Conservation (phyloP, 2,329 filamentous ascomycete species). For the Coniochaeta sp. region DNA sequence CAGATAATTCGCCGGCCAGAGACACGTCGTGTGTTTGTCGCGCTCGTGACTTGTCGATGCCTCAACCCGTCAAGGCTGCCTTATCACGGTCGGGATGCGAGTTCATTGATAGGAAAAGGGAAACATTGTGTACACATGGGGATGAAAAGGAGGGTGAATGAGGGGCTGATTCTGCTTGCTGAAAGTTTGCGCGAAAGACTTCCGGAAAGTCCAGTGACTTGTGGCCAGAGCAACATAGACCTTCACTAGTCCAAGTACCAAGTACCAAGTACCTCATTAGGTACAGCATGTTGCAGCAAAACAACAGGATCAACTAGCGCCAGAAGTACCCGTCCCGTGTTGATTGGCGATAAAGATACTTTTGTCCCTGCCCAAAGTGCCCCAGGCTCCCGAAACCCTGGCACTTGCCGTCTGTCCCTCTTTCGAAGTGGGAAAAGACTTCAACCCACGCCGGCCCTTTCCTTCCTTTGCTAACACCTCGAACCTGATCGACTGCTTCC, state of each 20-base stretch:
- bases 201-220: not conserved
- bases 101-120: not conserved
- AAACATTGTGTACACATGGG: not conserved
- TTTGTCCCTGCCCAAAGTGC: not conserved
- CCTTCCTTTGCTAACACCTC: not conserved
- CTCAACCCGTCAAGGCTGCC: not conserved
- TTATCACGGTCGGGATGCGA: not conserved
- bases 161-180: not conserved
- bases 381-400: not conserved
- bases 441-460: conserved; percentile 1
- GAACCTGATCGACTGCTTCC: conserved; percentile 2
- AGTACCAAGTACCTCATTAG: not conserved
- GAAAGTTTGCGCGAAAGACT: not conserved
- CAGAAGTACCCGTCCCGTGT: not conserved
- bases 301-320: not conserved
- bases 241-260: not conserved
- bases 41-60: not conserved
- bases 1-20: not conserved
- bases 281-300: not conserved
- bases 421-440: conserved; percentile 3
- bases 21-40: not conserved
- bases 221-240: not conserved
- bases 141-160: not conserved
- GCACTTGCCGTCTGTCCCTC: not conserved
- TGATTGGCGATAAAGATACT: not conserved